A percentile compares a stretch with the other conserved stretches of the same genome.
These are phyloP conservation scores for Cyclotella distinguenda DNA, from an alignment of 108 stramenopile genomes.

Conservation along the genomic window DNA sequence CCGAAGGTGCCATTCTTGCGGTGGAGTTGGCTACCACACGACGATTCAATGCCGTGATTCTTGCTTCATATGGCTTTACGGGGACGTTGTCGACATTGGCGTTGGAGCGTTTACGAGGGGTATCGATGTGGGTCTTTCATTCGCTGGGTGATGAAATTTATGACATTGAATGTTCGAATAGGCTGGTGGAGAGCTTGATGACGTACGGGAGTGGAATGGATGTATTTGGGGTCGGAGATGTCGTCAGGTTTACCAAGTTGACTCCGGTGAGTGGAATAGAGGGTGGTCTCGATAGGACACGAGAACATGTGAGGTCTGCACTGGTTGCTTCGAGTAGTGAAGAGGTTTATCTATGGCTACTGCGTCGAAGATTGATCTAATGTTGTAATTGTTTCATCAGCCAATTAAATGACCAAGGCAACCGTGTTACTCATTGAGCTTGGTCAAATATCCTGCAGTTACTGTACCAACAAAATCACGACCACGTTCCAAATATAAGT, in stretches of 20 bases:
- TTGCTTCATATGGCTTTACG: conserved; percentile 75
- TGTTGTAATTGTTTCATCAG: no score
- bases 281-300: not conserved
- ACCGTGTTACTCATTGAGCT: no score
- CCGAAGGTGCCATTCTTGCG: conserved; percentile 79
- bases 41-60: conserved; percentile 56
- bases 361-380: no score
- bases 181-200: conserved; percentile 39
- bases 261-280: conserved; percentile 9
- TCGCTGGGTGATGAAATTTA: conserved; percentile 69
- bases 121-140: conserved; percentile 82
- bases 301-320: conserved; percentile 39
- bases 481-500: no score
- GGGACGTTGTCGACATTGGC: conserved; percentile 64
- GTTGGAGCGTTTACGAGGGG: conserved; percentile 52
- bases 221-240: conserved; percentile 28
- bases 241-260: conserved; percentile 43
- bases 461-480: no score
- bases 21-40: conserved; percentile 76
- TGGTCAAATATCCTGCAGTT: no score
- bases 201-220: conserved; percentile 22
- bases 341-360: conserved; percentile 38
- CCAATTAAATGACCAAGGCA: no score
- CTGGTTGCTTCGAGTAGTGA: conserved; percentile 30
- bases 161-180: conserved; percentile 31